Conservation (phyloP, 2,329 filamentous ascomycete genomes). For the Neonectria neomacrospora region DNA sequence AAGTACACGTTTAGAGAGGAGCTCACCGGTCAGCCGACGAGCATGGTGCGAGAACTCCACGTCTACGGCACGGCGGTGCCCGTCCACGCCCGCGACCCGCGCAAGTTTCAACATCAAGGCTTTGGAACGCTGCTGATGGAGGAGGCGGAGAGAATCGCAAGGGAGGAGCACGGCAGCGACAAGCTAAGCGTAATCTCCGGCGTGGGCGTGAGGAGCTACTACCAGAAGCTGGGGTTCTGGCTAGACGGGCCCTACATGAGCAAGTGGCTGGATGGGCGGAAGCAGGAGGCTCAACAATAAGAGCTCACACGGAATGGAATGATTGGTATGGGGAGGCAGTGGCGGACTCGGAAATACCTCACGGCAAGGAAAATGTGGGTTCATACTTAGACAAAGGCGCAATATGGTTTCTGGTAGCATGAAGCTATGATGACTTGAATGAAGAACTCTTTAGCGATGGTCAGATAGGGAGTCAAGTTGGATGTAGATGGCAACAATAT, state of each 20-base stretch:
- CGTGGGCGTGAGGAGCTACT: slow-evolving; percentile 95
- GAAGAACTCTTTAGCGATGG: background rate
- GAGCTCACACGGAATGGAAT: slow-evolving; percentile 15
- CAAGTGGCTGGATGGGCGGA: slow-evolving; percentile 68
- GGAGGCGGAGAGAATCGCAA: slow-evolving; percentile 93
- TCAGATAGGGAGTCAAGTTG: background rate
- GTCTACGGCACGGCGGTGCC: slow-evolving; percentile 98
- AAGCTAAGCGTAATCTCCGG: slow-evolving; percentile 99
- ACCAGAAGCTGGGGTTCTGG: slow-evolving; percentile 91
- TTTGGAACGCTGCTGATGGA: slow-evolving; percentile 98
- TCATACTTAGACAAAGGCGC: slow-evolving; percentile 36
- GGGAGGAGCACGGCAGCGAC: slow-evolving; percentile 90
- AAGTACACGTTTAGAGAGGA: slow-evolving; percentile 94
- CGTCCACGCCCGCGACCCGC: slow-evolving; percentile 91
- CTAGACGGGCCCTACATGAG: slow-evolving; percentile 90
- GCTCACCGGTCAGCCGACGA: slow-evolving; percentile 85
- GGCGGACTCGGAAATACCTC: slow-evolving; percentile 31
- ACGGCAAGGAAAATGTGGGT: slow-evolving; percentile 31
- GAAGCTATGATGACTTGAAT: slow-evolving; percentile 19
- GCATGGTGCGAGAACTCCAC: slow-evolving; percentile 92
- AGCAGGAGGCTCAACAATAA: slow-evolving; percentile 36
- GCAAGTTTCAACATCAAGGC: slow-evolving; percentile 98
- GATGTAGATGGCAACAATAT: background rate
- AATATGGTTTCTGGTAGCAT: slow-evolving; percentile 31
- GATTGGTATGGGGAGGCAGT: slow-evolving; percentile 2